Evolutionary conservation across 345 rosid species (phyloP).

Genomic region (Rhodamnia argentea): DNA sequence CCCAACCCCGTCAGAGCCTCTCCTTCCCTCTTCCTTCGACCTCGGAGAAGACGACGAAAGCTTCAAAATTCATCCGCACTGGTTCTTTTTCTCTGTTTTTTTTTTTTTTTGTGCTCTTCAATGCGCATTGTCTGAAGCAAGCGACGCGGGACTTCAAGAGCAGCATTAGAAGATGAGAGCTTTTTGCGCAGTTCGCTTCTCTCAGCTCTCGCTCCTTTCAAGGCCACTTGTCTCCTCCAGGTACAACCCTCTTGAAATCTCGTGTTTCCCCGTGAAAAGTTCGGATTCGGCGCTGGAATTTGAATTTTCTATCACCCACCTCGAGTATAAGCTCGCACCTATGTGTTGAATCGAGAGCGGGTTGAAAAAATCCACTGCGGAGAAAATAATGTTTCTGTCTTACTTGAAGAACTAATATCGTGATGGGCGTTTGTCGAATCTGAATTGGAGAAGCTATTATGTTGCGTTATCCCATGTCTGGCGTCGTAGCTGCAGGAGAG

Average conservation of each 20-base stretch:
- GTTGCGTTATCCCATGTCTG: too few relatives aligned
- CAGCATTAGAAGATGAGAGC: conserved; percentile 3
- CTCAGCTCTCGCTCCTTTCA: background rate
- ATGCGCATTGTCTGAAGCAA: background rate
- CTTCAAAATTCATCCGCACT: background rate
- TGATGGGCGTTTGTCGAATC: background rate
- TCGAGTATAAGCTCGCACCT: background rate
- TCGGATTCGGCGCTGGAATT: background rate
- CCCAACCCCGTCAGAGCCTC: background rate
- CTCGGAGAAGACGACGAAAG: background rate
- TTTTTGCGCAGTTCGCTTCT: background rate
- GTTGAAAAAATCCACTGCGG: background rate
- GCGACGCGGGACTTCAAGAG: background rate
- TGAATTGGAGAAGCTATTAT: background rate
- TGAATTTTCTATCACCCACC: background rate
- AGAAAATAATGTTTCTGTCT: background rate
- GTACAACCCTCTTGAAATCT: background rate
- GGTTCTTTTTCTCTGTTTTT: background rate
- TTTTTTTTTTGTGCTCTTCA: background rate
- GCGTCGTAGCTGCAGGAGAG: too few relatives aligned
- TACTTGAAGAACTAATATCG: background rate
- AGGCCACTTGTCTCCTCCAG: background rate
- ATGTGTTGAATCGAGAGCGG: background rate
- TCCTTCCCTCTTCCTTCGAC: background rate
- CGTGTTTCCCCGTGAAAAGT: background rate